Evolutionary conservation across 2,329 filamentous ascomycete genomes (phyloP).

Genomic region (Fusarium albidum): DNA sequence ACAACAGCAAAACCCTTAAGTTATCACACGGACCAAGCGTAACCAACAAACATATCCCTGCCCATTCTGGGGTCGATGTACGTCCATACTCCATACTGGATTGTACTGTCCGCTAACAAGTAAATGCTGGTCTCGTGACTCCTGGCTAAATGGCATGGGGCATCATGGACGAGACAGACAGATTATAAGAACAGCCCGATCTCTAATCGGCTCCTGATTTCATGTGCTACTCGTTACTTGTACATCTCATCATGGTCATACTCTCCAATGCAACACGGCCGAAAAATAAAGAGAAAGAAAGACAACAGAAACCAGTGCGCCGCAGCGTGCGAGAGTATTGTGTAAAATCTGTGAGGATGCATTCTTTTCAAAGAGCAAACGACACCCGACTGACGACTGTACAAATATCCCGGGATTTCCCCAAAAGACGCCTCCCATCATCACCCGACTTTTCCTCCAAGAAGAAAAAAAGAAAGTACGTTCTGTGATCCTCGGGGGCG

Average conservation of each 20-base stretch:
- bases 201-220: constrained; percentile 22
- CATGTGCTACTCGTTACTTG: constrained; percentile 31
- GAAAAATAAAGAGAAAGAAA: constrained; percentile 21
- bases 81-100: too few species aligned
- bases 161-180: constrained; percentile 8
- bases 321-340: constrained; percentile 31
- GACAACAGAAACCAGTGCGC: constrained; percentile 30
- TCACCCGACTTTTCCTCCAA: constrained; percentile 42
- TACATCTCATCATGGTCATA: constrained; percentile 33
- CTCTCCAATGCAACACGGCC: constrained; percentile 19
- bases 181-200: constrained; percentile 23
- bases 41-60: too few species aligned
- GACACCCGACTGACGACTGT: constrained; percentile 40
- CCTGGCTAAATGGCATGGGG: too few species aligned
- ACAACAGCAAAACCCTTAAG: not conserved
- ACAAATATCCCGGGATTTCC: constrained; percentile 41
- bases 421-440: constrained; percentile 44
- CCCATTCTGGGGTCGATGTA: too few species aligned
- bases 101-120: too few species aligned
- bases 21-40: too few species aligned
- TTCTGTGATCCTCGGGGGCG: constrained; percentile 37
- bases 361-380: constrained; percentile 43
- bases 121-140: too few species aligned
- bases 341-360: constrained; percentile 38
- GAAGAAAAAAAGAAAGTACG: constrained; percentile 39